Evolutionary conservation across 768 basidiomycete genomes (phyloP).

Genomic region (Pholiota molesta): DNA sequence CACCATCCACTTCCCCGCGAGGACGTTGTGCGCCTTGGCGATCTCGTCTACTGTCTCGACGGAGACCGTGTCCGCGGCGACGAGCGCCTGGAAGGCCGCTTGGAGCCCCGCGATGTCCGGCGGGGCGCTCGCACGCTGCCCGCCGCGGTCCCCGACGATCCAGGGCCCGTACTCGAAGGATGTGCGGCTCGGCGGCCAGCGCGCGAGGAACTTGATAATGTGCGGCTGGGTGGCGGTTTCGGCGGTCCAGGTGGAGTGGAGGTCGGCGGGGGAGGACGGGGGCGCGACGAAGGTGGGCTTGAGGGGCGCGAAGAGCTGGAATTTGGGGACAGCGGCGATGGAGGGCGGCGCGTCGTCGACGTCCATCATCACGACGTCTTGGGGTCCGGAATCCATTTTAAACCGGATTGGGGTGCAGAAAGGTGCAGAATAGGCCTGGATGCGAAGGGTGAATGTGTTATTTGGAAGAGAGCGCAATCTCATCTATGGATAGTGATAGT

Average conservation of each 20-base stretch:
- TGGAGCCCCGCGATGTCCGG: slow-evolving; percentile 21
- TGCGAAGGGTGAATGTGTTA: no score
- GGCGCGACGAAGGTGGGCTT: slow-evolving; percentile 20
- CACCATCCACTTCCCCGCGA: slow-evolving; percentile 42
- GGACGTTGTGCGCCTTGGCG: slow-evolving; percentile 32
- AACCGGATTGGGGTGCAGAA: neutral
- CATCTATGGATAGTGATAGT: no score
- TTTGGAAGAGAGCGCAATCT: no score
- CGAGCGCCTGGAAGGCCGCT: slow-evolving; percentile 22
- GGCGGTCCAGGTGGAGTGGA: slow-evolving; percentile 25
- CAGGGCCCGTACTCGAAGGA: slow-evolving; percentile 34
- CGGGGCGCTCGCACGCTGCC: neutral
- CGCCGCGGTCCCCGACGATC: slow-evolving; percentile 36
- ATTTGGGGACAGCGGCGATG: neutral
- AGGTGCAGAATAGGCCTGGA: neutral
- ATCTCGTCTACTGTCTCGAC: slow-evolving; percentile 35
- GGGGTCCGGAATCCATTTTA: slow-evolving; percentile 9
- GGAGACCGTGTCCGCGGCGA: slow-evolving; percentile 28
- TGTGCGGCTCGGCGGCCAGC: slow-evolving; percentile 43
- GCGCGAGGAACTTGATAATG: slow-evolving; percentile 30
- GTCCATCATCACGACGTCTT: slow-evolving; percentile 18
- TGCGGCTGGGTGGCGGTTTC: slow-evolving; percentile 26
- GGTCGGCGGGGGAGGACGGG: slow-evolving; percentile 18
- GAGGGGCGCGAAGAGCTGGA: slow-evolving; percentile 6
- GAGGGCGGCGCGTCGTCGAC: slow-evolving; percentile 8